Conservation (phyloP, 2,329 filamentous ascomycete species). For the Sporothrix inflata region DNA sequence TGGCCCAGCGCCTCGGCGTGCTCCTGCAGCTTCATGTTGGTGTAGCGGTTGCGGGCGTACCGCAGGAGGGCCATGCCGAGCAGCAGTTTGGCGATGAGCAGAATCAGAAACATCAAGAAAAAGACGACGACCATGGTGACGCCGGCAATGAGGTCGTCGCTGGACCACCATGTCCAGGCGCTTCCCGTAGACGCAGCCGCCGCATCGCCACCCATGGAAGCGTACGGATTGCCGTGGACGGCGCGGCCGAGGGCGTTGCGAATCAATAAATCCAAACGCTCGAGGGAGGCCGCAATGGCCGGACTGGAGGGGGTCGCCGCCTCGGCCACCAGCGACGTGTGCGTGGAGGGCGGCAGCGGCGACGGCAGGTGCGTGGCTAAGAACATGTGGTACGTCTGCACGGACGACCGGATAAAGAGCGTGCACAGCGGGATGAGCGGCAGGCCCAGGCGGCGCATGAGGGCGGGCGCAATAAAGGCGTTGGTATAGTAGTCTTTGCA, state of each 20-base stretch:
- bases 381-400: constrained; percentile 99
- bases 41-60: constrained; percentile 78
- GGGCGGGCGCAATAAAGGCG: constrained; percentile 85
- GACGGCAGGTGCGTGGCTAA: constrained; percentile 82
- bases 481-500: constrained; percentile 99
- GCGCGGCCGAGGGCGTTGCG: constrained; percentile 76
- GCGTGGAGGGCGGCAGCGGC: constrained; percentile 66
- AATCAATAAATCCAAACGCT: constrained; percentile 77
- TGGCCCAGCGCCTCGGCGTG: constrained; percentile 51
- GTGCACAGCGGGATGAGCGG: constrained; percentile 92
- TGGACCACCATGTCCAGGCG: constrained; percentile 53
- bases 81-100: constrained; percentile 82
- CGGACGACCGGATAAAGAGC: constrained; percentile 89
- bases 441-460: constrained; percentile 86
- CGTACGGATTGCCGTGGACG: constrained; percentile 63
- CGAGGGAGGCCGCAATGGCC: constrained; percentile 74
- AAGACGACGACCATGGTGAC: constrained; percentile 86
- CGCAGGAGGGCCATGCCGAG: constrained; percentile 85
- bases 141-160: constrained; percentile 74
- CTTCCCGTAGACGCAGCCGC: too few species aligned
- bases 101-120: constrained; percentile 79
- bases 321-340: constrained; percentile 68
- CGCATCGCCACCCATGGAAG: not conserved
- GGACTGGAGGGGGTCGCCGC: constrained; percentile 65
- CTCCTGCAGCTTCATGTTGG: constrained; percentile 75